phyloP scores from a whole-genome alignment of 495 filamentous ascomycete genomes.

The Aspergillus kassunensis region DNA sequence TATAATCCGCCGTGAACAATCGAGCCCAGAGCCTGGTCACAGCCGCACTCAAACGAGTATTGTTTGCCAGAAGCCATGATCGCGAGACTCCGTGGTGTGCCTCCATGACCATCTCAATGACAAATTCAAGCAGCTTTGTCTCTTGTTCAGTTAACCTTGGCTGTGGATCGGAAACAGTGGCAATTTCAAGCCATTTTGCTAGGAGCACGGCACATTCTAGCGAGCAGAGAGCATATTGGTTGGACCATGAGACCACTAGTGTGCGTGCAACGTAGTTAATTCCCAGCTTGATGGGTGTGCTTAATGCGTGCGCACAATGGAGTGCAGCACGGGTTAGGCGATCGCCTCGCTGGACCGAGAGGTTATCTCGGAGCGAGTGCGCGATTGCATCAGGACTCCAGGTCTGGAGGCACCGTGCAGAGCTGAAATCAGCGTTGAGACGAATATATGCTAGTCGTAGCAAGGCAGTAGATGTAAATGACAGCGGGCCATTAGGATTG shows the following conservation, averaged over 20 bases:
- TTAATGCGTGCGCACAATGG: constrained; percentile 66
- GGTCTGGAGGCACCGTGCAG: constrained; percentile 57
- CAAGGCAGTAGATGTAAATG: constrained; percentile 64
- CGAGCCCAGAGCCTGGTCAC: constrained; percentile 66
- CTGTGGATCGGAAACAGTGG: constrained; percentile 30
- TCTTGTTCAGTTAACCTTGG: constrained; percentile 52
- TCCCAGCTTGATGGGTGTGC: constrained; percentile 62
- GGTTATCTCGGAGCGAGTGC: constrained; percentile 52
- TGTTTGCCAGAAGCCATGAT: constrained; percentile 45
- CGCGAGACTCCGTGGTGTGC: constrained; percentile 53
- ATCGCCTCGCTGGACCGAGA: constrained; percentile 53
- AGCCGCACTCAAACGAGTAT: constrained; percentile 57
- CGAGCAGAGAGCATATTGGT: constrained; percentile 66
- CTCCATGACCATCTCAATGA: constrained; percentile 66
- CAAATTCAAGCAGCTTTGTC: constrained; percentile 54
- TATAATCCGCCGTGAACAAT: constrained; percentile 63
- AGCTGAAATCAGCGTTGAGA: constrained; percentile 61
- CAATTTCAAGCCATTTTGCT: constrained; percentile 48
- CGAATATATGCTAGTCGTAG: constrained; percentile 64
- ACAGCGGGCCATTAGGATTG: constrained; percentile 54
- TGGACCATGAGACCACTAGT: constrained; percentile 66
- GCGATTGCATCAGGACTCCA: constrained; percentile 59
- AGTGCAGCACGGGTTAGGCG: constrained; percentile 57
- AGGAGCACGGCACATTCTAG: constrained; percentile 68
- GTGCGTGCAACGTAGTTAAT: constrained; percentile 67